Evolutionary conservation across 371 early-diverging fungal species (phyloP), one percentile per base, ranked within the genome.

Genomic region (Nosema bombycis): DNA sequence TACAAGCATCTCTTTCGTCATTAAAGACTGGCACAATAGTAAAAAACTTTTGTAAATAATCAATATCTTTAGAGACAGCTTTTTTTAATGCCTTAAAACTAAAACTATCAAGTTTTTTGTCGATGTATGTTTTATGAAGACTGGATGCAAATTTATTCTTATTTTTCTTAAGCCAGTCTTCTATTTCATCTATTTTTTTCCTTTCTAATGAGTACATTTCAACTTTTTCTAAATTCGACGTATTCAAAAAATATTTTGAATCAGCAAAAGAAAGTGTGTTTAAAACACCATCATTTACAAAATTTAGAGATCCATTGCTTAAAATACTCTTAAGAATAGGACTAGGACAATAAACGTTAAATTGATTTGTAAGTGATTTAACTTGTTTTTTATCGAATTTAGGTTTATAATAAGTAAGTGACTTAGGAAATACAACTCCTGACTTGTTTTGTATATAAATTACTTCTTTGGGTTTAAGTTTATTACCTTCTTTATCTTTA

Each of bases 401-500:
- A 38, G 18, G 37, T 60, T 29, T 6, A 6, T 36, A 23, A 37
- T 32, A 75, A n/a, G 0, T 34, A 1, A 75, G 18, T n/a, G 0
- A 6, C 1, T 36, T n/a, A 6, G 75, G 75, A 2, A 65, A 10
- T 23, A 18, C 28, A n/a, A 61, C 1, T 6, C 55, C 24, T 12
- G 10, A 1, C 23, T 2, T 6, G 34, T 23, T 66, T 61, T 65
- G 55, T 24, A 64, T 24, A 32, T 64, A 75, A 12, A 75, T 30
- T 57, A 24, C 32, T 18, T 57, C 58, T 32, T 23, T 36, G 10
- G 63, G 71, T 26, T 75, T 1, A 12, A 65, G 63, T 46, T 69
- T 75, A n/a, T 64, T 65, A 57, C 34, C 34, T 2, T 65, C 58
- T 38, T 24, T 55, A 37, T 75, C 33, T 65, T 65, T 75, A 28